Evolutionary conservation across 2,329 filamentous ascomycete species (phyloP), one percentile per base, ranked within the genome.

Genomic region (Cryphonectria japonica): DNA sequence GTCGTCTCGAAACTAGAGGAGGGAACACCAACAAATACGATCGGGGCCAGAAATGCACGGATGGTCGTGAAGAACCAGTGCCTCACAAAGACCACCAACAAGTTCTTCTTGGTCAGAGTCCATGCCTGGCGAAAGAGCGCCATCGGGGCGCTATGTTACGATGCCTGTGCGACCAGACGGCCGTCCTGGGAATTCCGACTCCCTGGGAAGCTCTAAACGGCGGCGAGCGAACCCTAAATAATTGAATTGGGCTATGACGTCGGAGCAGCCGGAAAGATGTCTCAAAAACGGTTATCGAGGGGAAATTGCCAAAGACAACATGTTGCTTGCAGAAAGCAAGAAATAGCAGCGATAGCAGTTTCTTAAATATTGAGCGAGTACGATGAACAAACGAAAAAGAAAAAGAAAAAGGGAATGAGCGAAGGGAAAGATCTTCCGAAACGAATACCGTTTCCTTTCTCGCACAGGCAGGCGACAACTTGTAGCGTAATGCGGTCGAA

Each of bases 51-150:
- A 66, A 92, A 85, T 7, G 71, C 86, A 75, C 88, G 87, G 73
- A 89, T 80, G 61, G 85, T 71, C 2, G 88, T 88, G 32, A 86
- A 82, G 6, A 84, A 69, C 29, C 80, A 76, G 78, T 90, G 88
- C 7, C 89, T 87, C 60, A 85, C 75, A 46, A 90, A 75, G 19
- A 89, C 82, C 74, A 90, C 88, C 69, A 86, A 85, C 68, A 90
- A 81, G 76, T 91, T 91, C 79, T 92, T 92, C 75, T 80, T 80
- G 76, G 86, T 87, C 72, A 92, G 81, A 65, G 89, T 91, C 83
- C 85, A 85, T 67, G 86, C 85, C 78, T 91, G 89, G 73, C 84
- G 83, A 74, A 87, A 72, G 77, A 89, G 81, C 64, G 82, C 81
- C 87, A 89, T 89, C 13, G 43, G 41, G 63, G 41, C 41, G 63